Conservation (phyloP, 768 basidiomycete species). For the Rhodocollybia butyracea region DNA sequence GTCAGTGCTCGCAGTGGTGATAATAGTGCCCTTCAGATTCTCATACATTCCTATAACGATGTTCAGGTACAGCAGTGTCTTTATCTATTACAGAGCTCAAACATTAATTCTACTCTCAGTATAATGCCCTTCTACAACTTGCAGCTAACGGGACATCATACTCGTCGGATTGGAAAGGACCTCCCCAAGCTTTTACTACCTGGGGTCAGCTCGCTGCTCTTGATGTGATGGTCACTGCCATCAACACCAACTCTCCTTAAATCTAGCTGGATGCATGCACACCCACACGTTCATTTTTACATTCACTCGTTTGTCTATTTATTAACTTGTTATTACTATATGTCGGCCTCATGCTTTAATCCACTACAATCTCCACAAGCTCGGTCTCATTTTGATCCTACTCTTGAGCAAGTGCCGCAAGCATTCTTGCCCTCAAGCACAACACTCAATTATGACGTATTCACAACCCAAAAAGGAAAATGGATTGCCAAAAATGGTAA, state of each 20-base stretch:
- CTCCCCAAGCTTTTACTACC: conserved; percentile 39
- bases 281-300: no score
- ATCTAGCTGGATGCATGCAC: no score
- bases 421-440: no score
- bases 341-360: no score
- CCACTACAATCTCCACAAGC: no score
- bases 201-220: conserved; percentile 50
- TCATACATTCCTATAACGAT: conserved; percentile 46
- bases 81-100: background rate
- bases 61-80: conserved; percentile 37
- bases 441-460: no score
- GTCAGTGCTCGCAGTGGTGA: conserved; percentile 35
- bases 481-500: no score
- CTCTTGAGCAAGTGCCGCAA: no score
- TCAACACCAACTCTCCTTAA: background rate
- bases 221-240: conserved; percentile 27
- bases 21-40: conserved; percentile 32
- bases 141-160: conserved; percentile 41
- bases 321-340: no score
- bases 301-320: no score
- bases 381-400: no score
- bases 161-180: conserved; percentile 44
- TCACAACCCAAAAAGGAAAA: no score
- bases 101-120: conserved; percentile 23
- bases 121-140: conserved; percentile 47